Evolutionary conservation across 2,329 filamentous ascomycete genomes (phyloP), one percentile per base, ranked within the genome.

Genomic region (Colletotrichum eremochloae): DNA sequence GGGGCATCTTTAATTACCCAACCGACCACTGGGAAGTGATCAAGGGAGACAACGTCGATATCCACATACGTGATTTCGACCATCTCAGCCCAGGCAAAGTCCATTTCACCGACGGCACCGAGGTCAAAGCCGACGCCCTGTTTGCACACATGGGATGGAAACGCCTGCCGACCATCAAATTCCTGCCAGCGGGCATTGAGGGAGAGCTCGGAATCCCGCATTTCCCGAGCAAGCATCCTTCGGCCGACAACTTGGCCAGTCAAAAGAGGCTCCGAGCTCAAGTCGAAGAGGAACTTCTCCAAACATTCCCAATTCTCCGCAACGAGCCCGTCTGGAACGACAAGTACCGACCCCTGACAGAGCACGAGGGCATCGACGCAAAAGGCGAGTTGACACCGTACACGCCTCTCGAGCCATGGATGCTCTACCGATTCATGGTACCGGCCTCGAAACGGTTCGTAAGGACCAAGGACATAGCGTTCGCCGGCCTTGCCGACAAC

Each of bases 101-200:
- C 0, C 82, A 87, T 60, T 84, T 92, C 7, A 83, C 85, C 3
- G 83, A 85, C 67, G 86, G 86, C 9, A 84, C 82, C 0, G 76
- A 74, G 0, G 75, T 91, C 7, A 73, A 83, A 5, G 82, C 86
- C 0, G 88, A 91, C 75, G 84, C 83, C 0, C 76, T 92, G 5
- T 81, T 89, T 65, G 89, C 85, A 74, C 85, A 85, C 24, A 91
- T 89, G 0, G 90, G 90, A 2, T 92, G 90, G 89, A 85, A 87
- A 74, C 82, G 86, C 57, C 79, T 82, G 0, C 84, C 87, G 1
- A 83, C 86, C 0, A 78, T 92, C 65, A 85, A 84, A 52, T 90
- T 91, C 76, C 77, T 87, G 6, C 84, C 86, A 1, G 79, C 82
- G 31, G 85, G 84, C n/a, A 82, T 87, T 53, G 83, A 85, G 48